Evolutionary conservation across 78 protist species (phyloP).

Genomic region (Isochrysis galbana): DNA sequence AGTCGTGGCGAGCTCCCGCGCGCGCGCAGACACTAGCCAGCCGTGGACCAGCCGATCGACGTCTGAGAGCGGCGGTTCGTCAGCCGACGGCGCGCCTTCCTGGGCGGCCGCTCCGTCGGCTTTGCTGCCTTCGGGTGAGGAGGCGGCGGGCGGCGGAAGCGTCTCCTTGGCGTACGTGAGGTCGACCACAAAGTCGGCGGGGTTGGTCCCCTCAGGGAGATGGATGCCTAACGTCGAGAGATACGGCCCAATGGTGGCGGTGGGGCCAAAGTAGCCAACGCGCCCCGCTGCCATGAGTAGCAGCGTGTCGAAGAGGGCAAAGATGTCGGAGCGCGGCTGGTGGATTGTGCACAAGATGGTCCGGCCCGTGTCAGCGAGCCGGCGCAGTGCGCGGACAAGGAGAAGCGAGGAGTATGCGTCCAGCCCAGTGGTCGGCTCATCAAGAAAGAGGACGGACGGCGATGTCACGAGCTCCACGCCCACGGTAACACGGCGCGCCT

Average conservation of each 20-base stretch:
- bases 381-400: constrained; percentile 45
- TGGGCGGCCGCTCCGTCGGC: no score
- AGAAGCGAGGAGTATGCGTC: constrained; percentile 53
- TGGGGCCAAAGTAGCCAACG: not conserved
- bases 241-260: not conserved
- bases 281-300: not conserved
- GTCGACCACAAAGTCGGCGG: constrained; percentile 15
- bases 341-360: constrained; percentile 24
- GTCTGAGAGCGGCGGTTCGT: no score
- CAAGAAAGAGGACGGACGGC: constrained; percentile 71
- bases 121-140: not conserved
- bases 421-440: constrained; percentile 81
- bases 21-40: not conserved
- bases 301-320: constrained; percentile 21
- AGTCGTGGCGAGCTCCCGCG: not conserved
- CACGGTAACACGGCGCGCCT: constrained; percentile 47
- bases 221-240: not conserved
- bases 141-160: not conserved
- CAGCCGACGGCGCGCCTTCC: no score
- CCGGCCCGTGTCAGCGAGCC: constrained; percentile 28
- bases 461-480: constrained; percentile 42
- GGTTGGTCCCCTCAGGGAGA: not conserved
- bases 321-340: not conserved
- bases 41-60: not conserved
- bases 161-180: not conserved